These are phyloP conservation scores for slime mould (Dictyostelium discoideum) DNA, from an alignment of 78 protist genomes.

Conservation along the genomic window dicty_2.7 NC_007089.4:2589001-2589500, in stretches of 20 bases:
- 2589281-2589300: constrained; percentile 67
- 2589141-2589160: constrained; percentile 6
- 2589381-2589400: constrained; percentile 71
- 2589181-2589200: background rate
- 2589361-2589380: constrained; percentile 45
- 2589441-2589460: background rate
- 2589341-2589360: constrained; percentile 77
- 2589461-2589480: constrained; percentile 1
- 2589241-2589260: constrained; percentile 54
- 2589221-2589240: background rate
- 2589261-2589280: constrained; percentile 53
- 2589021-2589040: constrained; percentile 82
- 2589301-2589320: constrained; percentile 74
- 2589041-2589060: constrained; percentile 45
- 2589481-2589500: background rate
- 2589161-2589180: constrained; percentile 28
- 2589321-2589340: constrained; percentile 36
- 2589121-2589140: constrained; percentile 53
- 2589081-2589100: constrained; percentile 50
- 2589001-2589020: constrained; percentile 80
- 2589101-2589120: constrained; percentile 62
- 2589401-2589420: constrained; percentile 47
- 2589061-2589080: constrained; percentile 18
- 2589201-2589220: constrained; percentile 23
- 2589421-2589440: constrained; percentile 46